Evolutionary conservation across 495 filamentous ascomycete species (phyloP), one percentile per base, ranked within the genome.

Genomic region (Xylaria intraflava): DNA sequence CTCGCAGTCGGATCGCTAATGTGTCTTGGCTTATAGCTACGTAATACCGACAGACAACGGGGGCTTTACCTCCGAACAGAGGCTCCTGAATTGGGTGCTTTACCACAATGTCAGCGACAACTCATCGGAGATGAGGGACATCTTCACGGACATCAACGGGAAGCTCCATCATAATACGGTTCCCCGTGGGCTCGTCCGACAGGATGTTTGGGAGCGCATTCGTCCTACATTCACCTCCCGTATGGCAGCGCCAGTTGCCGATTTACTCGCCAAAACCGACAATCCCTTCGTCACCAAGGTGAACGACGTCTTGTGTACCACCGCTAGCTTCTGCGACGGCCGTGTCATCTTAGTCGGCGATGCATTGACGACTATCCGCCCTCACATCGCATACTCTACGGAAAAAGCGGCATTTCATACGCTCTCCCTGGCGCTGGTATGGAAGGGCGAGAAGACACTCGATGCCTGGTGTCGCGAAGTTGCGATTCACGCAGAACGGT

Each of bases 41-140:
- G 58, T 67, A 14, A 78, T 81, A 31, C 72, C 76, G 0, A 71
- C 69, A 3, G 55, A 69, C 27, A 51, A 71, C 16, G 72, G 74
- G 20, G 55, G 62, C n/a, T 65, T 73, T 8, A 49, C 61, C 16
- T 57, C 60, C 0, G 72, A 67, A 7, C 46, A 69, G 2, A 64
- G 73, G 6, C 65, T 73, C 0, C 61, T 77, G 31, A 81, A 79
- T 53, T 75, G 65, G 53, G 76, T 80, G 22, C 79, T 72, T 70
- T 81, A 81, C 53, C 61, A 47, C 50, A 76, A 77, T 49, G 66
- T 69, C 29, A 46, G 64, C 0, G 60, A 64, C 35, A 49, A 51
- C 14, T 70, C 70, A 0, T 36, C 57, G 3, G 73, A 71, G 22
- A 61, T 72, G 45, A 58, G 65, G 14, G 67, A 67, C 24, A 50